A percentile compares a stretch with the other conserved stretches of the same genome.
Conservation (phyloP, 139 green algal species). For the Coelastrella sp. region DNA sequence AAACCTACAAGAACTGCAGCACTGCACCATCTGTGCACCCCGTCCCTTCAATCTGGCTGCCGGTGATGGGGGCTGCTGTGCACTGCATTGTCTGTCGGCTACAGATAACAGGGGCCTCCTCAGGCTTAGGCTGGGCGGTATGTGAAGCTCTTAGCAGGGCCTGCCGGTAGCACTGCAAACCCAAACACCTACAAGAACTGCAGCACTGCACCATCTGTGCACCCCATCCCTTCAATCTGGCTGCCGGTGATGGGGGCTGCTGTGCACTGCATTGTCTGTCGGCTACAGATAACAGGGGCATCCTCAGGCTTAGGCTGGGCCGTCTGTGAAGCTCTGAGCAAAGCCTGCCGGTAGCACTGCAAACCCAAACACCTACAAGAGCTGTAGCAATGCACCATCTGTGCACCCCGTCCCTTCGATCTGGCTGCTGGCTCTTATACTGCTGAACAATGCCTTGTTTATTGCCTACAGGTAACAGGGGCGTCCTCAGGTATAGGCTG, state of each 20-base stretch:
- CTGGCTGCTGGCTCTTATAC: not conserved
- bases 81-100: not conserved
- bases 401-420: too few relatives aligned
- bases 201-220: conserved; percentile 53
- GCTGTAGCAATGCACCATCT: conserved; percentile 65
- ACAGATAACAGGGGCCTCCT: conserved; percentile 74
- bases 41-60: too few relatives aligned
- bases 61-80: not conserved
- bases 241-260: not conserved
- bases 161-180: conserved; percentile 77
- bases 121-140: conserved; percentile 80
- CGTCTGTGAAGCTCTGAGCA: conserved; percentile 68
- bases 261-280: not conserved
- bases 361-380: conserved; percentile 73
- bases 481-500: conserved; percentile 84
- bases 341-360: conserved; percentile 76
- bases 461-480: conserved; percentile 59
- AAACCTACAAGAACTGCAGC: conserved; percentile 83
- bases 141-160: conserved; percentile 69
- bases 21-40: not conserved
- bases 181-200: conserved; percentile 78
- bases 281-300: conserved; percentile 66
- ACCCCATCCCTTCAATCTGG: too few relatives aligned
- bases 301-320: conserved; percentile 83
- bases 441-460: not conserved